These are phyloP conservation scores for Euphorbia celastroides DNA, from an alignment of 441 rosid species.

Conservation along the genomic window DNA sequence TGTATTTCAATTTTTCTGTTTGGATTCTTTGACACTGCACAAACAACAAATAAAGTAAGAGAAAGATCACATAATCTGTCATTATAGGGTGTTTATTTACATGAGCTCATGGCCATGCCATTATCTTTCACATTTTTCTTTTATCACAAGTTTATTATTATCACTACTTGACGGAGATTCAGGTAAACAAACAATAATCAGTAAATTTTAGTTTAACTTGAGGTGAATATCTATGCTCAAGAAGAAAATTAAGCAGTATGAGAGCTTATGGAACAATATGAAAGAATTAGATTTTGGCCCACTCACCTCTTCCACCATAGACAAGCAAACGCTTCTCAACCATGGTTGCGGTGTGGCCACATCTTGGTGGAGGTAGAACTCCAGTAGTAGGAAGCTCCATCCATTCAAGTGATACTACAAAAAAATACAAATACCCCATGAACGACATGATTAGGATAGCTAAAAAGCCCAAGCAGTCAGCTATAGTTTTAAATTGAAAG, in stretches of 20 bases:
- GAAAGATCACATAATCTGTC: not conserved
- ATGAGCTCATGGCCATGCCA: not conserved
- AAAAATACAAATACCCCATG: constrained; percentile 14
- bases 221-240: not conserved
- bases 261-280: constrained; percentile 3
- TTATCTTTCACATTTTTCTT: not conserved
- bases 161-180: not conserved
- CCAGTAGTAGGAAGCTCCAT: constrained; percentile 77
- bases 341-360: constrained; percentile 98
- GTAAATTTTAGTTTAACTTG: not conserved
- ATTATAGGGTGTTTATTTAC: not conserved
- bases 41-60: not conserved
- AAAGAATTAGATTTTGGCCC: not conserved
- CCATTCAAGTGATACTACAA: constrained; percentile 95
- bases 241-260: not conserved
- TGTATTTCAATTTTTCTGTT: not conserved
- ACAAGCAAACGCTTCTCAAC: constrained; percentile 93
- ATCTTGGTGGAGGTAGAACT: constrained; percentile 88
- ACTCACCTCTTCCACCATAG: constrained; percentile 93
- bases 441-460: not conserved
- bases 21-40: constrained; percentile 5
- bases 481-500: constrained; percentile 9
- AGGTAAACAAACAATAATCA: constrained; percentile 1
- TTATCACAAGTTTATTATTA: not conserved
- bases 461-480: constrained; percentile 6